Evolutionary conservation across 2,329 filamentous ascomycete genomes (phyloP).

Genomic region (Zarea fungicola): DNA sequence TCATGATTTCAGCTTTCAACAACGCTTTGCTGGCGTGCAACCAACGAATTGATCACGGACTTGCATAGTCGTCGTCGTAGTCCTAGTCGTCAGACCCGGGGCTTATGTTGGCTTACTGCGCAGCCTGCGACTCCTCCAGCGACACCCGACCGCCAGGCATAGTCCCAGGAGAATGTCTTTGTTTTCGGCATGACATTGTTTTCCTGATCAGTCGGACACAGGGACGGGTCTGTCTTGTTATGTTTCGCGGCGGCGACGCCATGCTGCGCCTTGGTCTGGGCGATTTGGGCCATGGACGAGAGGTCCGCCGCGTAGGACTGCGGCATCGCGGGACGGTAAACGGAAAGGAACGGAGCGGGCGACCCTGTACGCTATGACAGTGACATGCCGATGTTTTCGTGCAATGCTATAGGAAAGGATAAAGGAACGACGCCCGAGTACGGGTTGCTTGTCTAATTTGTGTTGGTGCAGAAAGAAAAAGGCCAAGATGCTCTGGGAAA

Average conservation of each 20-base stretch:
- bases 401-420: background rate
- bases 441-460: background rate
- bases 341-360: slow-evolving; percentile 4
- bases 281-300: slow-evolving; percentile 53
- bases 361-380: background rate
- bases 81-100: background rate
- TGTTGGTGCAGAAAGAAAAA: too few relatives aligned
- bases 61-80: too few relatives aligned
- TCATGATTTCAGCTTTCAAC: too few relatives aligned
- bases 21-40: too few relatives aligned
- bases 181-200: slow-evolving; percentile 36
- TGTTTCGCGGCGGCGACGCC: slow-evolving; percentile 24
- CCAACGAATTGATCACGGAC: too few relatives aligned
- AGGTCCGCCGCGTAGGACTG: slow-evolving; percentile 48
- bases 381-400: slow-evolving; percentile 4
- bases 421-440: background rate
- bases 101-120: slow-evolving; percentile 57
- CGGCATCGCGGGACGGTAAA: slow-evolving; percentile 18
- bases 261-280: slow-evolving; percentile 29
- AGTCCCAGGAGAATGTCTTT: slow-evolving; percentile 67
- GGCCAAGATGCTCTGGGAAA: background rate
- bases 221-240: slow-evolving; percentile 31
- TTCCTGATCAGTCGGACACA: slow-evolving; percentile 48
- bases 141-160: slow-evolving; percentile 74
- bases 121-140: slow-evolving; percentile 90